phyloP scores from a whole-genome alignment of 176 grass and related monocot species.

The Aegilops bicornis region DNA sequence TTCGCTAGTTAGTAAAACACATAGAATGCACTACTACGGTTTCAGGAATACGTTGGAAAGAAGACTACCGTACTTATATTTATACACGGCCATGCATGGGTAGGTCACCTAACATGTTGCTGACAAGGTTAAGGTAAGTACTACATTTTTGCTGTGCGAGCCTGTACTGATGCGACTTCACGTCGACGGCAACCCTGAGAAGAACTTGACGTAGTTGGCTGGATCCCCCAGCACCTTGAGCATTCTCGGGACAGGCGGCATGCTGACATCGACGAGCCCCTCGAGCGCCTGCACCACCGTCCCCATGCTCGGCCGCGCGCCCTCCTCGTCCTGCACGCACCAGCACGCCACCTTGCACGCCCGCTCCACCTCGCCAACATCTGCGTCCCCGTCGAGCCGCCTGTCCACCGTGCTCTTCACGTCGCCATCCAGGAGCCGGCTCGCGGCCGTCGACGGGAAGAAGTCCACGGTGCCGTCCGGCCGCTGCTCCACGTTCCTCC shows the following conservation, averaged over 20 bases:
- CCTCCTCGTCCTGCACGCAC: conserved; percentile 53
- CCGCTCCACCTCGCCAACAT: conserved; percentile 43
- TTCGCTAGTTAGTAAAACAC: no score
- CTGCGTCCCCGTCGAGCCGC: background rate
- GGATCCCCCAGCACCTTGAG: conserved; percentile 47
- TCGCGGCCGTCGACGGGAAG: conserved; percentile 37
- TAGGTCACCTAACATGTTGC: background rate
- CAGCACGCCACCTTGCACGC: conserved; percentile 53
- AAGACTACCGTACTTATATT: background rate
- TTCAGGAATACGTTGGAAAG: no score
- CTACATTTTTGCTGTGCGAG: no score
- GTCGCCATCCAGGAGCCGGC: conserved; percentile 16
- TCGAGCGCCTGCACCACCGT: conserved; percentile 43
- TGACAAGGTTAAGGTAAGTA: background rate
- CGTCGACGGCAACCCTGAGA: conserved; percentile 30
- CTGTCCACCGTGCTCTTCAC: conserved; percentile 32
- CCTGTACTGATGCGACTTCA: background rate
- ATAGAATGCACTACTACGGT: no score
- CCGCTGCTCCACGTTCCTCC: conserved; percentile 27
- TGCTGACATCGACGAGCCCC: conserved; percentile 35
- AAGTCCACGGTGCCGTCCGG: conserved; percentile 21
- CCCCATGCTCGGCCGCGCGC: conserved; percentile 29
- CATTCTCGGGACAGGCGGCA: conserved; percentile 42
- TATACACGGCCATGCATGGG: background rate
- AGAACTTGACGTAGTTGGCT: conserved; percentile 34